These are phyloP conservation scores for Nakaseomyces uthaithaninus DNA, from an alignment of 1,139 yeast genomes.

Conservation along the genomic window DNA sequence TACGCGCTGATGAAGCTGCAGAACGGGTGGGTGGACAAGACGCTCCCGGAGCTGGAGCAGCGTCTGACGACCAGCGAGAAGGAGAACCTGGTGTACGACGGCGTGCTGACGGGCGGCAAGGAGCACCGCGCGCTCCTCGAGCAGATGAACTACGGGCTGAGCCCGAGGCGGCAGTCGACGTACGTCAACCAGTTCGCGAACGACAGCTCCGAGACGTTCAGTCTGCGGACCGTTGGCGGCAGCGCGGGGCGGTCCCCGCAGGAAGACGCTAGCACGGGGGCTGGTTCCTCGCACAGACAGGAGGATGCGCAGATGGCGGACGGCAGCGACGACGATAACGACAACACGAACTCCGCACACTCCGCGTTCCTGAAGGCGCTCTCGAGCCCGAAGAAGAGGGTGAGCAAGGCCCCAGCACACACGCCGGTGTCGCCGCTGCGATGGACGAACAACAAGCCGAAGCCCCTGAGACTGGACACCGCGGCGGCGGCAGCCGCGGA, in stretches of 20 bases:
- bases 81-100: slow-evolving; percentile 8
- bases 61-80: slow-evolving; percentile 11
- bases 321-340: slow-evolving; percentile 12
- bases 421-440: slow-evolving; percentile 13
- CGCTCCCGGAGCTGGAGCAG: slow-evolving; percentile 33
- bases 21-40: slow-evolving; percentile 36
- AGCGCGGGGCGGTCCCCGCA: not conserved
- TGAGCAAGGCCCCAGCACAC: slow-evolving; percentile 11
- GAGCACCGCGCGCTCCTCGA: not conserved
- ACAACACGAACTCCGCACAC: slow-evolving; percentile 32
- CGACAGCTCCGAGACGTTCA: slow-evolving; percentile 8
- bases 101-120: not conserved
- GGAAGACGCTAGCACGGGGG: slow-evolving; percentile 2
- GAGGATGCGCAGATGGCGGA: slow-evolving; percentile 8
- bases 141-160: not conserved
- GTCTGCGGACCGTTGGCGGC: not conserved
- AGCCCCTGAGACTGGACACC: slow-evolving; percentile 5
- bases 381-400: slow-evolving; percentile 18
- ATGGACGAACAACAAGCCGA: slow-evolving; percentile 10
- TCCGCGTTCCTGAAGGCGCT: slow-evolving; percentile 34
- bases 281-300: slow-evolving; percentile 7
- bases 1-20: slow-evolving; percentile 42
- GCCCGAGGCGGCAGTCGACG: slow-evolving; percentile 13
- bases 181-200: slow-evolving; percentile 18
- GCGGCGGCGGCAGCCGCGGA: not conserved